phyloP scores from a whole-genome alignment of 2,329 filamentous ascomycete species.

The Xylariaceae sp. region DNA sequence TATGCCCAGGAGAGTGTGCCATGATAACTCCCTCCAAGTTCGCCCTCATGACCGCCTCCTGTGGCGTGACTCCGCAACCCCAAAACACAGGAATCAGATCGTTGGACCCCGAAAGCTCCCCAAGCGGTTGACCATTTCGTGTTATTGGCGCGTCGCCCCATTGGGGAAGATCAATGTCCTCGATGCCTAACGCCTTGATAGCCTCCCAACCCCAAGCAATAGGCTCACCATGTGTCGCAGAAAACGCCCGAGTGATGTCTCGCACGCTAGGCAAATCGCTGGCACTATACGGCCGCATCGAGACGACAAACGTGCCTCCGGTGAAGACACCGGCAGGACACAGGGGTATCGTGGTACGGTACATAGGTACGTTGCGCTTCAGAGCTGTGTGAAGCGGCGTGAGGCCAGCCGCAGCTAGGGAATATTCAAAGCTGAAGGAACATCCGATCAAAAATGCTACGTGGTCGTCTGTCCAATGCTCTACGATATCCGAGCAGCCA shows the following conservation, averaged over 20 bases:
- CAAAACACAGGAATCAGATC: conserved; percentile 63
- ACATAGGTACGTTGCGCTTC: conserved; percentile 65
- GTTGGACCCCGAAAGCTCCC: conserved; percentile 40
- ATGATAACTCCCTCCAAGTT: conserved; percentile 61
- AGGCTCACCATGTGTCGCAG: conserved; percentile 66
- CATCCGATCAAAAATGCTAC: conserved; percentile 68
- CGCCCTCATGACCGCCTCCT: conserved; percentile 66
- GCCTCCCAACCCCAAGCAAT: conserved; percentile 70
- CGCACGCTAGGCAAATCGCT: conserved; percentile 59
- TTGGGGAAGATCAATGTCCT: conserved; percentile 57
- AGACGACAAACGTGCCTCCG: conserved; percentile 61
- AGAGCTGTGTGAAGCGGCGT: conserved; percentile 56
- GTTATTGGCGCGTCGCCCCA: conserved; percentile 60
- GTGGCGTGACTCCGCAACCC: conserved; percentile 71
- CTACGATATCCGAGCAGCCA: conserved; percentile 50
- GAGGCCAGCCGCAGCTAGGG: conserved; percentile 57
- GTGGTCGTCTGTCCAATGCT: conserved; percentile 63
- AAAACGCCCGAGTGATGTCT: conserved; percentile 59
- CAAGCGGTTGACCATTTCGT: conserved; percentile 46
- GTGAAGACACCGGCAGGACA: conserved; percentile 64
- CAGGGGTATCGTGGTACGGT: conserved; percentile 61
- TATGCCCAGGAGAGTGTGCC: conserved; percentile 66
- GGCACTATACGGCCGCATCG: conserved; percentile 64
- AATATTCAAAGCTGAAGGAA: conserved; percentile 67
- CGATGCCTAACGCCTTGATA: conserved; percentile 57